A percentile compares a stretch with the other conserved stretches of the same genome.
These are phyloP conservation scores for Vaccinium myrtillus DNA, from an alignment of 148 eudicot genomes.

Conservation along the genomic window DNA sequence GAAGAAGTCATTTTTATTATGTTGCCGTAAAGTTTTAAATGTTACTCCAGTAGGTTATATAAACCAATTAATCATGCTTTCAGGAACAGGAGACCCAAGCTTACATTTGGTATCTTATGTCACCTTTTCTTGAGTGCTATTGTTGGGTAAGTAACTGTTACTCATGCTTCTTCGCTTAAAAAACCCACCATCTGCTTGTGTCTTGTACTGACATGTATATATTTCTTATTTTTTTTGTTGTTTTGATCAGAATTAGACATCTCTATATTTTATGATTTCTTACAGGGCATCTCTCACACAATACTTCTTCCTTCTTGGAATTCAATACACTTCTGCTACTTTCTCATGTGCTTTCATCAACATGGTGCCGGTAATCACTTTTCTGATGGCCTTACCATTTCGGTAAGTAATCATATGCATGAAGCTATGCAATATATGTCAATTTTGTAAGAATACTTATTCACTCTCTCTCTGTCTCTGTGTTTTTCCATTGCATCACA, in stretches of 20 bases:
- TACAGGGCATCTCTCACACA: slow-evolving; percentile 33
- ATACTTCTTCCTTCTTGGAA: slow-evolving; percentile 33
- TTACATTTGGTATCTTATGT: slow-evolving; percentile 21
- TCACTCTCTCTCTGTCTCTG: background rate
- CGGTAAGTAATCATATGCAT: slow-evolving; percentile 16
- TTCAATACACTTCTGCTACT: slow-evolving; percentile 37
- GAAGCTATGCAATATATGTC: background rate
- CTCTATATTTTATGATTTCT: background rate
- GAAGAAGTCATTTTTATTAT: background rate
- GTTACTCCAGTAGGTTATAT: background rate
- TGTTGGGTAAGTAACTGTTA: slow-evolving; percentile 26
- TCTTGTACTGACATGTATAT: background rate
- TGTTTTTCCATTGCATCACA: slow-evolving; percentile 7
- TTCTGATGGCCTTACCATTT: slow-evolving; percentile 32
- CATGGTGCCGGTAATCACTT: slow-evolving; percentile 35
- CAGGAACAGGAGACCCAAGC: slow-evolving; percentile 35
- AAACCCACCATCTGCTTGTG: background rate
- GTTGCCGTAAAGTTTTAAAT: background rate
- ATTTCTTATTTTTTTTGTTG: background rate
- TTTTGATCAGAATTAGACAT: background rate
- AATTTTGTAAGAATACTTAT: background rate
- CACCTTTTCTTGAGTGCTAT: slow-evolving; percentile 33
- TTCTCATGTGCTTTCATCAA: slow-evolving; percentile 37
- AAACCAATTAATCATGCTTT: background rate
- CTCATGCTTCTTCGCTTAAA: background rate